Percentiles rank a stretch among this genome's conserved stretches.
These are phyloP conservation scores for Beauveria australis DNA, from an alignment of 2,329 filamentous ascomycete genomes.

Conservation along the genomic window DNA sequence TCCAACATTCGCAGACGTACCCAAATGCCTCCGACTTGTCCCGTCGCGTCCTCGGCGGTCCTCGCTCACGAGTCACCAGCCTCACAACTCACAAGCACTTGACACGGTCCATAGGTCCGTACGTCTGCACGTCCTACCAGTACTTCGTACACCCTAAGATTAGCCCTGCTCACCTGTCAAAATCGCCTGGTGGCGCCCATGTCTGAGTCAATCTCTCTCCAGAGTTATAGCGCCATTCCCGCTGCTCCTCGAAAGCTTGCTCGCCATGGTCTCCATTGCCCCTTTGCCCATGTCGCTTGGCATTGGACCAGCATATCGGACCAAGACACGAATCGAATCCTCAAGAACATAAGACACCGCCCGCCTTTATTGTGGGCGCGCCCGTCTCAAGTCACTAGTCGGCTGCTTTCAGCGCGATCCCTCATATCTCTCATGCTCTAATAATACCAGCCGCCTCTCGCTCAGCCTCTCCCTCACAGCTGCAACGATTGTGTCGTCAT, in stretches of 20 bases:
- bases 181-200: conserved; percentile 10
- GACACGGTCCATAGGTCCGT: too few species aligned
- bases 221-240: conserved; percentile 9
- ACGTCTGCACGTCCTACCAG: too few species aligned
- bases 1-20: background rate
- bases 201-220: conserved; percentile 11
- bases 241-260: conserved; percentile 1
- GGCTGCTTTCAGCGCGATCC: background rate
- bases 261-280: background rate
- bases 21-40: background rate
- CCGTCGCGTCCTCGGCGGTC: background rate
- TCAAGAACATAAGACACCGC: background rate
- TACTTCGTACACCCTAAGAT: background rate
- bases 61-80: too few species aligned
- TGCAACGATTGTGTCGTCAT: conserved; percentile 6
- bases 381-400: background rate
- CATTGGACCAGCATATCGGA: conserved; percentile 6
- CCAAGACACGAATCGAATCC: conserved; percentile 4
- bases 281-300: conserved; percentile 1
- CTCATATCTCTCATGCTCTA: background rate
- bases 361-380: conserved; percentile 1
- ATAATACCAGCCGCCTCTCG: background rate
- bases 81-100: too few species aligned
- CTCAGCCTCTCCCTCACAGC: background rate
- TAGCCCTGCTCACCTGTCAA: conserved; percentile 7